These are phyloP conservation scores for Candida krabiensis DNA, from an alignment of 805 yeast species.

Conservation along the genomic window DNA sequence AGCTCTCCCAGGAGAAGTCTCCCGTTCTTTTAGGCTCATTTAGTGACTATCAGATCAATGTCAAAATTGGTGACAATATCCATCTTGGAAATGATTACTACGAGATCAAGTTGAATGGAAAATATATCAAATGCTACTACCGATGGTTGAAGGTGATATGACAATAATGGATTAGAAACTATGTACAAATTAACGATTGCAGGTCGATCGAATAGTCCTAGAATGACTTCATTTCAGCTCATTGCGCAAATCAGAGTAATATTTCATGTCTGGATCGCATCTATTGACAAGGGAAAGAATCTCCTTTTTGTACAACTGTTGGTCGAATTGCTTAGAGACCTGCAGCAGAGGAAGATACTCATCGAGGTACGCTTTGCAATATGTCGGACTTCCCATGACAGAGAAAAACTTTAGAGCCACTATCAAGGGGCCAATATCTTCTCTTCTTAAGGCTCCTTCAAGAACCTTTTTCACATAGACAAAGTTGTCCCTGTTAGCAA, in stretches of 20 bases:
- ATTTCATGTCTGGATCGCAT: conserved; percentile 7
- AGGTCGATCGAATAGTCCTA: too few relatives aligned
- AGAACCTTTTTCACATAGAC: conserved; percentile 13
- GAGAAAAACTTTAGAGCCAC: conserved; percentile 10
- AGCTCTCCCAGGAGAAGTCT: conserved; percentile 2
- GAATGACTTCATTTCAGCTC: neutral
- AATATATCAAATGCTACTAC: conserved; percentile 16
- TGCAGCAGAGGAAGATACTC: conserved; percentile 16
- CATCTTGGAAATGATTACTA: conserved; percentile 17
- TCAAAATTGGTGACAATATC: conserved; percentile 13
- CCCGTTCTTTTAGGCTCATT: conserved; percentile 15
- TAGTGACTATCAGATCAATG: conserved; percentile 5
- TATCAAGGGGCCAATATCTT: conserved; percentile 12
- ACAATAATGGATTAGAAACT: neutral
- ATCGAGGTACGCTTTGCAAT: conserved; percentile 15
- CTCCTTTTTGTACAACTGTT: conserved; percentile 2
- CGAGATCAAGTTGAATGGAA: conserved; percentile 5
- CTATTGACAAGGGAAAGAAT: conserved; percentile 2
- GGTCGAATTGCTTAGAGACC: conserved; percentile 7
- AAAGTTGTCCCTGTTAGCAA: conserved; percentile 20
- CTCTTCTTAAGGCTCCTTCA: conserved; percentile 14
- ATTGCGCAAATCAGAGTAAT: conserved; percentile 7
- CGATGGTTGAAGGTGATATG: conserved; percentile 20
- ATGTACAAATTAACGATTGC: conserved; percentile 4
- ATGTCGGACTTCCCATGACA: conserved; percentile 6